Evolutionary conservation across 129 eudicot genomes (phyloP).

Genomic region (Centrapalus pauciflorus): DNA sequence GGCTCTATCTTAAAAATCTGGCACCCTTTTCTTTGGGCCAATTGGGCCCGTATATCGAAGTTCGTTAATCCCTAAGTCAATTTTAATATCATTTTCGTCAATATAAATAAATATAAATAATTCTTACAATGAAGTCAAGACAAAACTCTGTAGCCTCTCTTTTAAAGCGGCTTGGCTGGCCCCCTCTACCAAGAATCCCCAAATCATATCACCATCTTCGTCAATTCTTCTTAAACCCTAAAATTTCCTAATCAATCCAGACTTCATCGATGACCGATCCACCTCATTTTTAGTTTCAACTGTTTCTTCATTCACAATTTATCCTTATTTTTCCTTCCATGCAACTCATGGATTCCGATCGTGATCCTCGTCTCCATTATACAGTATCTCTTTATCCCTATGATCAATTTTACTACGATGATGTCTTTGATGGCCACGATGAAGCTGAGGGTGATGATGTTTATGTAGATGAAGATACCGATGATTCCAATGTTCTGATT

Average conservation of each 20-base stretch:
- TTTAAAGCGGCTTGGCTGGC: too few relatives aligned
- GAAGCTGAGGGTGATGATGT: background rate
- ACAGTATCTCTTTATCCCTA: background rate
- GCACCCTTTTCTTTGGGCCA: background rate
- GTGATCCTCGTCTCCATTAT: background rate
- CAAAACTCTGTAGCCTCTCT: too few relatives aligned
- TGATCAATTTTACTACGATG: conserved; percentile 5
- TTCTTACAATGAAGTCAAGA: too few relatives aligned
- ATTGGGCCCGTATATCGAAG: conserved; percentile 8
- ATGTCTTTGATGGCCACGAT: background rate
- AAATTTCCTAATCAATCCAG: conserved; percentile 10
- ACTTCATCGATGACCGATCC: conserved; percentile 4
- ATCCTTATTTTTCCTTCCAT: background rate
- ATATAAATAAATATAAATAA: too few relatives aligned
- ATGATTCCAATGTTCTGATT: conserved; percentile 19
- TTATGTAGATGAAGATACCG: conserved; percentile 3
- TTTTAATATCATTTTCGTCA: background rate
- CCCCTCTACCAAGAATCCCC: conserved; percentile 5
- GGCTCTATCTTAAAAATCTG: background rate
- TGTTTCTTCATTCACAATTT: background rate
- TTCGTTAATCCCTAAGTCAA: background rate
- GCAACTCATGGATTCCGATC: conserved; percentile 23
- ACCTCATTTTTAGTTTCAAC: background rate
- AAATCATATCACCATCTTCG: conserved; percentile 5
- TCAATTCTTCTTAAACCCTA: conserved; percentile 22